Evolutionary conservation across 306 rosid genomes (phyloP).

Genomic region (Prunus armeniaca): DNA sequence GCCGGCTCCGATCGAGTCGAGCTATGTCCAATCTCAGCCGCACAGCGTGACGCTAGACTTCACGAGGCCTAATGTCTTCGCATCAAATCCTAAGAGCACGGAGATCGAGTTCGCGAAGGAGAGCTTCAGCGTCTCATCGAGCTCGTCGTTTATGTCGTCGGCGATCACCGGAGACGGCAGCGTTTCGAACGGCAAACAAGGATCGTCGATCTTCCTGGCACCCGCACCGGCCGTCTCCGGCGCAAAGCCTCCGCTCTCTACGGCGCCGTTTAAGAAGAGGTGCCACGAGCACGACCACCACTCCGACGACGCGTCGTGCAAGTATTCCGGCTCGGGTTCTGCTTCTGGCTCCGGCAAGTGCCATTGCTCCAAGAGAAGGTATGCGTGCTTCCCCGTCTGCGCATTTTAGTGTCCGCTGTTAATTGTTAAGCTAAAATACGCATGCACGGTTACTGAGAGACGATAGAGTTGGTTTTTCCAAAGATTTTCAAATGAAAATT

Average conservation of each 20-base stretch:
- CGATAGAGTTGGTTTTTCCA: not conserved
- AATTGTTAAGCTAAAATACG: not conserved
- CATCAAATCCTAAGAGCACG: conserved; percentile 32
- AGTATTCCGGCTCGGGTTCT: conserved; percentile 48
- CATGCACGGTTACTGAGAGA: not conserved
- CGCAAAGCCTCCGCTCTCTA: conserved; percentile 61
- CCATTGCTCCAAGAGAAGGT: conserved; percentile 90
- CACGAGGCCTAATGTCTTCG: conserved; percentile 49
- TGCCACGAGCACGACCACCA: conserved; percentile 65
- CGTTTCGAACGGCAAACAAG: conserved; percentile 80
- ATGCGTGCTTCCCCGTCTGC: not conserved
- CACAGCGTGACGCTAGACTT: conserved; percentile 76
- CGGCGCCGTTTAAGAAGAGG: conserved; percentile 51
- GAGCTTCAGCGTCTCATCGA: conserved; percentile 75
- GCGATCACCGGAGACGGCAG: conserved; percentile 88
- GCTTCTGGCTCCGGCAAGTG: conserved; percentile 61
- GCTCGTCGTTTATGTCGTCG: conserved; percentile 83
- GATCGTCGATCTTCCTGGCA: conserved; percentile 51
- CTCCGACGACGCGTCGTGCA: conserved; percentile 58
- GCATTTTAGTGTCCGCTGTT: not conserved
- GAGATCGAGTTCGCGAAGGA: conserved; percentile 67
- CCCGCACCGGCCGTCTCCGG: conserved; percentile 45
- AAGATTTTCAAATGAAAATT: not conserved
- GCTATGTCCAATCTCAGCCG: conserved; percentile 43
- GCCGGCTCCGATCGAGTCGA: conserved; percentile 20